Conservation (phyloP, 2,329 filamentous ascomycete species). For the Tolypocladium endophyticum region DNA sequence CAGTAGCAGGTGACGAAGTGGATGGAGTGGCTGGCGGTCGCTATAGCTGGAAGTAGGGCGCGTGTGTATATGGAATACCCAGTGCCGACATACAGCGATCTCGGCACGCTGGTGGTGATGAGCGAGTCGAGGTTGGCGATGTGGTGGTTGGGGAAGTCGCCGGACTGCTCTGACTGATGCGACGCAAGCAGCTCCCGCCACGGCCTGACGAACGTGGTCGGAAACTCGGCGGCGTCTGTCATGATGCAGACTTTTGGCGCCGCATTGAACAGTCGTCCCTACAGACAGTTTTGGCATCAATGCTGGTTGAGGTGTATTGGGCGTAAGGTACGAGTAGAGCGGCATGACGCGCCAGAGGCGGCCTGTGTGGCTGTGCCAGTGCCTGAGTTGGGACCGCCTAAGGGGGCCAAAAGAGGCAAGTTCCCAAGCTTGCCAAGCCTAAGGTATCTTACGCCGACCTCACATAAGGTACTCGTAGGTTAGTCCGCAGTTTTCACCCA, state of each 20-base stretch:
- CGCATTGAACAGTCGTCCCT: not conserved
- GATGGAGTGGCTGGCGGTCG: constrained; percentile 50
- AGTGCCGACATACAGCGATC: constrained; percentile 44
- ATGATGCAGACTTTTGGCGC: not conserved
- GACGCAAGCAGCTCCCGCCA: constrained; percentile 23
- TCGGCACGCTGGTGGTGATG: constrained; percentile 35
- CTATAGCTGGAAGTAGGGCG: constrained; percentile 50
- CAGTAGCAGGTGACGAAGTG: constrained; percentile 78
- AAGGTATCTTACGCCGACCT: too few relatives aligned
- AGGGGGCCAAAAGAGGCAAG: too few relatives aligned
- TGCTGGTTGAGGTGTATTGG: not conserved
- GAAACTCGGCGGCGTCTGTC: constrained; percentile 15
- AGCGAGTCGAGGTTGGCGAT: constrained; percentile 31
- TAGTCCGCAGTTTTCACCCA: too few relatives aligned
- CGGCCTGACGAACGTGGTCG: constrained; percentile 24
- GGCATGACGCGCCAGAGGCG: too few relatives aligned
- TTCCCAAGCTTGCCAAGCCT: too few relatives aligned
- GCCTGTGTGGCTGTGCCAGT: not conserved
- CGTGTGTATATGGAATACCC: constrained; percentile 45
- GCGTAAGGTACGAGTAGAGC: too few relatives aligned
- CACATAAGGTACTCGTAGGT: too few relatives aligned
- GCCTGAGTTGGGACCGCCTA: too few relatives aligned
- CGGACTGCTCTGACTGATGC: constrained; percentile 20
- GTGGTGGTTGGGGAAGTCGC: constrained; percentile 40
- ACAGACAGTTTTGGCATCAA: not conserved